Evolutionary conservation across 2,329 filamentous ascomycete genomes (phyloP), one percentile per base, ranked within the genome.

Genomic region (Colletotrichum sp.): DNA sequence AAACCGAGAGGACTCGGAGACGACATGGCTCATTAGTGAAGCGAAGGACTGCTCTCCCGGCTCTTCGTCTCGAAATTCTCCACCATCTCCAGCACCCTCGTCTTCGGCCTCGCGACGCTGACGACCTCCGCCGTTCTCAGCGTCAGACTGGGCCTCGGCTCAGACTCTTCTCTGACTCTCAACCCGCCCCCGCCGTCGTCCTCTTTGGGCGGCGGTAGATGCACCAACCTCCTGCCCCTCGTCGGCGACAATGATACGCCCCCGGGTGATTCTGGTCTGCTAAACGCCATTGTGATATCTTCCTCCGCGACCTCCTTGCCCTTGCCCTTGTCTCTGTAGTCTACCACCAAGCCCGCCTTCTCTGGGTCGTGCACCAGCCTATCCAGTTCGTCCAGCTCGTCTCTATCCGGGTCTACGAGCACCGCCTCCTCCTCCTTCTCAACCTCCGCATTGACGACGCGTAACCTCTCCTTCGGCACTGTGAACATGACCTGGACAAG

Each of bases 401-500:
- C 81, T 64, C 79, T 79, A 16, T 83, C 84, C 1, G 87, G 84
- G 65, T 89, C 85, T 4, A 88, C 83, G 6, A 90, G 75, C 64
- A 87, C 84, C 22, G 85, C 87, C 39, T 83, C 83, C 59, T 85
- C 82, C 72, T 85, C 86, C 73, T 82, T 83, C 77, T 88, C 87
- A 39, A 88, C 82, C 77, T 94, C 94, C 67, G 91, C 93, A 83
- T 98, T 98, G 25, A 98, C 96, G n/a, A 98, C 96, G 30, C 96
- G 88, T 77, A 98, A 85, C 79, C 92, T 92, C 84, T 96, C 94
- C 83, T 94, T 95, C 4, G 97, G 96, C 76, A 98, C 95, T 1
- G 96, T 98, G 84, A 98, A 98, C 91, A 98, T 97, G 81, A 95
- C 91, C 83, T 96, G 94, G 76, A 96, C 94, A 11, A 94, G 87